Evolutionary conservation across 176 grass and related monocot genomes (phyloP).

Genomic region (Hsuehochloa calcarea): DNA sequence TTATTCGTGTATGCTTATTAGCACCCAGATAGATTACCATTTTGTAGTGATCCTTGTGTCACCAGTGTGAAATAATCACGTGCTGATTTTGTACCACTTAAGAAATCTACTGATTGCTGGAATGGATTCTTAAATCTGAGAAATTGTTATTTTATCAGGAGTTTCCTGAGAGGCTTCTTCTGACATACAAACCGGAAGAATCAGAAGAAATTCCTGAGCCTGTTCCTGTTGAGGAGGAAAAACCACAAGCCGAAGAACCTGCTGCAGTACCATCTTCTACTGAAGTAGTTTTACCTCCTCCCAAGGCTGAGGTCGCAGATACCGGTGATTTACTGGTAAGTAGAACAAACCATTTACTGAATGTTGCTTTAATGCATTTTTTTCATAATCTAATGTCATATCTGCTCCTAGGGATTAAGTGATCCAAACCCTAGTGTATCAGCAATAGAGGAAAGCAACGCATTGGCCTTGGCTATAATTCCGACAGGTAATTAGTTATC

Average conservation of each 20-base stretch:
- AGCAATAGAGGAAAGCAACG: constrained; percentile 81
- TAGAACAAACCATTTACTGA: constrained; percentile 23
- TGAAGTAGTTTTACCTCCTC: constrained; percentile 49
- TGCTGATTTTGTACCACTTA: not conserved
- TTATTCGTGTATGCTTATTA: not conserved
- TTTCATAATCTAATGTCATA: constrained; percentile 27
- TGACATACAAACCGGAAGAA: constrained; percentile 86
- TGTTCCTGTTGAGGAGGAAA: constrained; percentile 55
- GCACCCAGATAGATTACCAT: not conserved
- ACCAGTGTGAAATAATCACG: not conserved
- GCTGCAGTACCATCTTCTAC: constrained; percentile 28
- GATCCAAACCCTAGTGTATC: constrained; percentile 60
- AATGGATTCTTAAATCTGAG: constrained; percentile 25
- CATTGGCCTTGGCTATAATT: constrained; percentile 75
- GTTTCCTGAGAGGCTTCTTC: constrained; percentile 85
- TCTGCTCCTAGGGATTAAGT: constrained; percentile 68
- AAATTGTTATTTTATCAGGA: constrained; percentile 58
- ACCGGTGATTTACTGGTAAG: constrained; percentile 86
- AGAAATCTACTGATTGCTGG: not conserved
- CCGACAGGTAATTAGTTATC: constrained; percentile 49
- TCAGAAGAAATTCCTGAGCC: constrained; percentile 48
- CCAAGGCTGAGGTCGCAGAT: constrained; percentile 38
- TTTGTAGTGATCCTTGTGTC: not conserved
- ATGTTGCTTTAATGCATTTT: not conserved
- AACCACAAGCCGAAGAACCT: constrained; percentile 54